Evolutionary conservation across 305 asterid species (phyloP).

Genomic region (Fraxinus sp.): DNA sequence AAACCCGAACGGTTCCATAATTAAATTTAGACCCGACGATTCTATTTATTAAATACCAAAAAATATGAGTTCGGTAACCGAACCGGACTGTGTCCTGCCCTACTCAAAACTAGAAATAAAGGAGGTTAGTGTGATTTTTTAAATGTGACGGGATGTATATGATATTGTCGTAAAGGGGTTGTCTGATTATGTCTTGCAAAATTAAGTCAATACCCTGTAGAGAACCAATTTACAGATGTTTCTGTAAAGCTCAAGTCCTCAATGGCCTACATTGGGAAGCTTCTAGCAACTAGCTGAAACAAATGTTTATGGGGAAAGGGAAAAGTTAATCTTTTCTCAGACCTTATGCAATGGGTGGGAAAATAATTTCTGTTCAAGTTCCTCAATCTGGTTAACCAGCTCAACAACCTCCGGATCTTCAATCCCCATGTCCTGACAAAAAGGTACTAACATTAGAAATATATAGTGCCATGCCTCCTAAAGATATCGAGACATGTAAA

Average conservation of each 20-base stretch:
- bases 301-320: slow-evolving; percentile 5
- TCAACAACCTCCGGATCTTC: slow-evolving; percentile 82
- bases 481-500: not conserved
- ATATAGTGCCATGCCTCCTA: slow-evolving; percentile 1
- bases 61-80: too few relatives aligned
- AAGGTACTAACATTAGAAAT: slow-evolving; percentile 18
- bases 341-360: slow-evolving; percentile 90
- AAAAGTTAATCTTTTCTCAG: slow-evolving; percentile 11
- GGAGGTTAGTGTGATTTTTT: not conserved
- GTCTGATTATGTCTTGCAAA: not conserved
- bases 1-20: too few relatives aligned
- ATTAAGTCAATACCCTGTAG: slow-evolving; percentile 18
- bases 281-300: slow-evolving; percentile 6
- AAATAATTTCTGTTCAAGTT: slow-evolving; percentile 70
- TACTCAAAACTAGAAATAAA: not conserved
- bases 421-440: slow-evolving; percentile 81
- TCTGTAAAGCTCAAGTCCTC: not conserved
- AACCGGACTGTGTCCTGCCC: too few relatives aligned
- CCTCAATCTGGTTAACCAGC: slow-evolving; percentile 70
- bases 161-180: not conserved
- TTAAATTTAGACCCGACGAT: too few relatives aligned
- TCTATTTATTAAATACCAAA: too few relatives aligned
- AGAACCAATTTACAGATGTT: slow-evolving; percentile 14
- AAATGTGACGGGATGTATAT: not conserved
- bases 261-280: not conserved